A percentile compares a stretch with the other conserved stretches of the same genome.
phyloP scores from a whole-genome alignment of 768 basidiomycete genomes.

The Piloderma croceum region DNA sequence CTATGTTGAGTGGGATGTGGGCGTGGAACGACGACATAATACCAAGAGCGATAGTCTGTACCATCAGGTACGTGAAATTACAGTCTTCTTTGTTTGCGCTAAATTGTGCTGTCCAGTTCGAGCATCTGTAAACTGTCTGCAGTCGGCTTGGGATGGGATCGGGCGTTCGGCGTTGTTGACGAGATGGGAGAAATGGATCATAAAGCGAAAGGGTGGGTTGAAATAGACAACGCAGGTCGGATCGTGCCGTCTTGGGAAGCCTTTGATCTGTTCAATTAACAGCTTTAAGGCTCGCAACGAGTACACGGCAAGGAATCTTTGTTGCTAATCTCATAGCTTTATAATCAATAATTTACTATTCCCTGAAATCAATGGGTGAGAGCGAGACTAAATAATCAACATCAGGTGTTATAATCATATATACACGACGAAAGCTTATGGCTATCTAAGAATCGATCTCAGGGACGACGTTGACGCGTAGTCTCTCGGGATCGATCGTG shows the following conservation, averaged over 20 bases:
- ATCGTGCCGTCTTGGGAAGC: constrained; percentile 54
- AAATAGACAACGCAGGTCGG: constrained; percentile 56
- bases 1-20: constrained; percentile 62
- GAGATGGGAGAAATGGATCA: constrained; percentile 43
- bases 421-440: no score
- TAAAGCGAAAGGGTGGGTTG: constrained; percentile 50
- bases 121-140: constrained; percentile 55
- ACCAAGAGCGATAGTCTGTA: constrained; percentile 53
- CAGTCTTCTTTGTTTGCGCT: constrained; percentile 1
- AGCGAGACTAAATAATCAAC: no score
- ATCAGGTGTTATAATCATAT: no score
- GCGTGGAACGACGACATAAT: constrained; percentile 33
- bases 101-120: constrained; percentile 37
- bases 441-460: no score
- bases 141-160: constrained; percentile 58
- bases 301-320: no score
- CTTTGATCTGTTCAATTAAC: constrained; percentile 42
- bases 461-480: no score
- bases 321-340: no score
- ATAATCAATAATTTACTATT: no score
- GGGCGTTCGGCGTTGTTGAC: constrained; percentile 52
- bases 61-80: constrained; percentile 40
- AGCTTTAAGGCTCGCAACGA: no score
- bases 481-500: no score
- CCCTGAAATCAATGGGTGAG: no score